Evolutionary conservation across 768 basidiomycete genomes (phyloP).

Genomic region (Mycena haematopus): DNA sequence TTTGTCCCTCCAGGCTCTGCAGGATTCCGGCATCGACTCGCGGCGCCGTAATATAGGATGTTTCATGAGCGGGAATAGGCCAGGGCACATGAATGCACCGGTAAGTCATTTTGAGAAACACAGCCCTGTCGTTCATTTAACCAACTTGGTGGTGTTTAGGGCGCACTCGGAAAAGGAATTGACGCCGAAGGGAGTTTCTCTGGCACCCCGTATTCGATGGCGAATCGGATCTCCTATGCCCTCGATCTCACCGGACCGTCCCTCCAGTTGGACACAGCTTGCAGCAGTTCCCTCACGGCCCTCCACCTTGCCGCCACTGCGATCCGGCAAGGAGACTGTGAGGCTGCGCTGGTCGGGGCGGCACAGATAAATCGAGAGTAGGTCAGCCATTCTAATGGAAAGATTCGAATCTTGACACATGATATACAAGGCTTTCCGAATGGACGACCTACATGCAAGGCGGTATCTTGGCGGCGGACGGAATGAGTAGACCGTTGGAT

Average conservation of each 20-base stretch:
- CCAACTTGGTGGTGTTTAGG: constrained; percentile 8
- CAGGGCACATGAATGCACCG: constrained; percentile 4
- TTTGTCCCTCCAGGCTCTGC: constrained; percentile 14
- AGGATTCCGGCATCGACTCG: constrained; percentile 18
- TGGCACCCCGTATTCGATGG: constrained; percentile 33
- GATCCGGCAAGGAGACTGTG: constrained; percentile 43
- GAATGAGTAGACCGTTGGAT: constrained; percentile 19
- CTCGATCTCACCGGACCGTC: constrained; percentile 41
- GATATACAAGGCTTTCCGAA: constrained; percentile 22
- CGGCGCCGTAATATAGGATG: constrained; percentile 19
- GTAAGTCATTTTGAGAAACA: background rate
- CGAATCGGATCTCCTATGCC: constrained; percentile 41
- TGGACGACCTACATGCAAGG: constrained; percentile 36
- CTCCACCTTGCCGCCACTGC: constrained; percentile 47
- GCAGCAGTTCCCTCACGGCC: constrained; percentile 44
- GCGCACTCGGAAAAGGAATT: constrained; percentile 4
- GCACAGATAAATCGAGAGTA: constrained; percentile 34
- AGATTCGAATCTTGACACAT: constrained; percentile 28
- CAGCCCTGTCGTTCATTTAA: constrained; percentile 4
- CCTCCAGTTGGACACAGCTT: constrained; percentile 45
- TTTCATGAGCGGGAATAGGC: constrained; percentile 21
- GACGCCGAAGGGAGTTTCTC: constrained; percentile 20
- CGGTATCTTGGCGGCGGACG: constrained; percentile 11
- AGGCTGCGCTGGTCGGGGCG: constrained; percentile 45
- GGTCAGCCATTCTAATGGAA: constrained; percentile 1